Evolutionary conservation across 768 basidiomycete genomes (phyloP).

Genomic region (Leccinum olivaceopallidum): DNA sequence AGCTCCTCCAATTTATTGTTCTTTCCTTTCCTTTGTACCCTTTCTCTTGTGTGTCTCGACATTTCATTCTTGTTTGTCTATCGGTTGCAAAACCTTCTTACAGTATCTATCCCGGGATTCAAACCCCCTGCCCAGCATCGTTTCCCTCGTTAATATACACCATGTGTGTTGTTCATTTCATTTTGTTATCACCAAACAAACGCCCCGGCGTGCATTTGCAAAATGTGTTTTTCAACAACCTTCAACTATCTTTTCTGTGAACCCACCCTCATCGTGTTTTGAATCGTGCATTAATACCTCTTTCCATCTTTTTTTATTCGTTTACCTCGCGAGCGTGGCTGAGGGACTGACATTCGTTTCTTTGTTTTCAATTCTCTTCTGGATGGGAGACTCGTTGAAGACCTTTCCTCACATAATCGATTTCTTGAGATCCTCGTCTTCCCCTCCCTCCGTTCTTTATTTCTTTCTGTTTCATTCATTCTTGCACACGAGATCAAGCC

Average conservation of each 20-base stretch:
- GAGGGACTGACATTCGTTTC: background rate
- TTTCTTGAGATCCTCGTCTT: background rate
- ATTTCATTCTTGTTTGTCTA: slow-evolving; percentile 3
- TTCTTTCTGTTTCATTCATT: too few species aligned
- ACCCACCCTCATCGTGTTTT: background rate
- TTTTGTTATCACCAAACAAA: background rate
- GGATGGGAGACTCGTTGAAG: background rate
- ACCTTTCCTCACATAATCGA: background rate
- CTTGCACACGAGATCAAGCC: too few species aligned
- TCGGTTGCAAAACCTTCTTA: background rate
- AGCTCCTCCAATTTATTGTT: background rate
- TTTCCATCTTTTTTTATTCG: background rate
- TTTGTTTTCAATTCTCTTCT: background rate
- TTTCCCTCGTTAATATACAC: background rate
- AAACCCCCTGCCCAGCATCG: background rate
- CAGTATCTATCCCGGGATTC: slow-evolving; percentile 14
- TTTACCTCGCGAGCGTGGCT: background rate
- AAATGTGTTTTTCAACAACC: background rate
- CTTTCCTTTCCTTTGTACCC: background rate
- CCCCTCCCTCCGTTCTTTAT: background rate
- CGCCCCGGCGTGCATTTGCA: background rate
- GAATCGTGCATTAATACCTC: background rate
- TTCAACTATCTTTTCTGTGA: background rate
- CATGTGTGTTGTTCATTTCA: slow-evolving; percentile 3
- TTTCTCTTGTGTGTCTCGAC: background rate